Conservation (phyloP, 805 yeast species). For the Hanseniaspora lachancei region DNA sequence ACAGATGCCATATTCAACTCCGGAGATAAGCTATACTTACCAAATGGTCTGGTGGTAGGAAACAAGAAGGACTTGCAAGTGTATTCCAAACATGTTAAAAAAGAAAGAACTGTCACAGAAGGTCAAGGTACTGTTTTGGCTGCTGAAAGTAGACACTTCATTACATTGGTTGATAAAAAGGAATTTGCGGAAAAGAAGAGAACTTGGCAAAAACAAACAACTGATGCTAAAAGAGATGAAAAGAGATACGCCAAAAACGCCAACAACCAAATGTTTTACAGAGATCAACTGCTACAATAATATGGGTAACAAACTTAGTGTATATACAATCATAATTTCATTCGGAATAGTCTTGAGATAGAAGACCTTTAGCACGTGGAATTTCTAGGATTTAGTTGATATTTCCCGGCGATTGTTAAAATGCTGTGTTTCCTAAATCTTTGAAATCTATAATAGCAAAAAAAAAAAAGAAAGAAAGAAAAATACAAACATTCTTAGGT, state of each 20-base stretch:
- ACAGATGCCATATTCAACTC: slow-evolving; percentile 36
- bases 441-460: too few species aligned
- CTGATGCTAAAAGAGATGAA: slow-evolving; percentile 37
- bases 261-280: slow-evolving; percentile 79
- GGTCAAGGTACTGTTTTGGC: slow-evolving; percentile 80
- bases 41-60: slow-evolving; percentile 73
- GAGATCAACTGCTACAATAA: slow-evolving; percentile 58
- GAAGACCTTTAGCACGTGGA: too few species aligned
- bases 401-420: too few species aligned
- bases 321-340: background rate
- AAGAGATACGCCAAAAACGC: slow-evolving; percentile 60
- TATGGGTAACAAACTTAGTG: background rate
- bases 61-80: slow-evolving; percentile 64
- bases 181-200: slow-evolving; percentile 40
- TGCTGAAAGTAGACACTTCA: slow-evolving; percentile 54
- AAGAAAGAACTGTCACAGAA: slow-evolving; percentile 46
- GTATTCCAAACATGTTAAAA: slow-evolving; percentile 64
- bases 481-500: too few species aligned
- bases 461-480: too few species aligned
- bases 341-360: too few species aligned
- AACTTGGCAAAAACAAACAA: slow-evolving; percentile 53
- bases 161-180: slow-evolving; percentile 32
- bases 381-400: too few species aligned
- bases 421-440: too few species aligned
- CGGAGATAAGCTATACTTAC: slow-evolving; percentile 65